Evolutionary conservation across 148 eudicot species (phyloP).

Genomic region (Camellia sinensis): DNA sequence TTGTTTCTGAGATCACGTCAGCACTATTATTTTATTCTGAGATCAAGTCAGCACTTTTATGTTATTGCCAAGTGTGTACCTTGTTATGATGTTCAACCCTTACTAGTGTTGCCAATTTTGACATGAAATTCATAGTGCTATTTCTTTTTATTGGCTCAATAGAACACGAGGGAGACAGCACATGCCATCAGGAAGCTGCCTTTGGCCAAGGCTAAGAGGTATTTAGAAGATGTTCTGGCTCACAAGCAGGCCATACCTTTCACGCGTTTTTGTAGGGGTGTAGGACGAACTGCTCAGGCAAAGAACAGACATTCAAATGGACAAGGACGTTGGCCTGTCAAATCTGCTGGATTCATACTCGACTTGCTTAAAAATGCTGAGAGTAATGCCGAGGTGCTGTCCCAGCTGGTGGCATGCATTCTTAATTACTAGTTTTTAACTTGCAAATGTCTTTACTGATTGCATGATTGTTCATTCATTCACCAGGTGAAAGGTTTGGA

Average conservation of each 20-base stretch:
- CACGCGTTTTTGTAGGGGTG: slow-evolving; percentile 89
- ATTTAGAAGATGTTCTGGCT: slow-evolving; percentile 75
- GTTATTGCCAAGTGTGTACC: not conserved
- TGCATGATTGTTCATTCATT: not conserved
- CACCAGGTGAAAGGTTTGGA: slow-evolving; percentile 79
- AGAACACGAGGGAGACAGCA: slow-evolving; percentile 94
- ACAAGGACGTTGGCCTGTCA: slow-evolving; percentile 89
- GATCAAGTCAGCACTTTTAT: not conserved
- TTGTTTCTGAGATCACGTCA: too few relatives aligned
- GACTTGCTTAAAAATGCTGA: slow-evolving; percentile 92
- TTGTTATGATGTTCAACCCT: not conserved
- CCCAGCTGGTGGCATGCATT: not conserved
- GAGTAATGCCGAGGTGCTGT: slow-evolving; percentile 74
- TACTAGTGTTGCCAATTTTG: not conserved
- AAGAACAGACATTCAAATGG: slow-evolving; percentile 83
- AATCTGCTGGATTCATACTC: slow-evolving; percentile 70
- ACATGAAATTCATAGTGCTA: not conserved
- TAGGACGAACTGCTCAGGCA: slow-evolving; percentile 90
- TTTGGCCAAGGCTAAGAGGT: slow-evolving; percentile 68
- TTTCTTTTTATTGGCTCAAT: slow-evolving; percentile 1
- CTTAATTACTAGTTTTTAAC: not conserved
- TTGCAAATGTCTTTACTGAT: not conserved
- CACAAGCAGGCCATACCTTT: slow-evolving; percentile 97
- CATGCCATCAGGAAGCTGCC: slow-evolving; percentile 70
- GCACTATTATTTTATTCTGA: not conserved